Evolutionary conservation across 768 basidiomycete genomes (phyloP).

Genomic region (Lactifluus hygrophoroides): DNA sequence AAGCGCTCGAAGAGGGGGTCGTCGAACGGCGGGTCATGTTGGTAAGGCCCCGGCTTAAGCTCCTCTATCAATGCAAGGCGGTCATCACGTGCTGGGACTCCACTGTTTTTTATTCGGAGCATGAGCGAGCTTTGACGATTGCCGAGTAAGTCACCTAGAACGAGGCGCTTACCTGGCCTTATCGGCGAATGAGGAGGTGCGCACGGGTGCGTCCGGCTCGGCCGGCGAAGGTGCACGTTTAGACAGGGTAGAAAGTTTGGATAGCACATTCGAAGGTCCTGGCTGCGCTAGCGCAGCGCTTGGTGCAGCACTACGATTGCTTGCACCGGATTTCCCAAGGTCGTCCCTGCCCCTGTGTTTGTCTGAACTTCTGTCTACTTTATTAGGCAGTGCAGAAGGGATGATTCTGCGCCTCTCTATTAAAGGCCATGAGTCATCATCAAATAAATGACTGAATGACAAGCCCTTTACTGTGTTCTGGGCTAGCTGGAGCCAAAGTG

Average conservation of each 20-base stretch:
- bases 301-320: neutral
- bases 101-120: conserved; percentile 1
- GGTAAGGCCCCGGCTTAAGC: conserved; percentile 66
- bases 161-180: conserved; percentile 16
- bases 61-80: conserved; percentile 65
- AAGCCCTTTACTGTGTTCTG: conserved; percentile 54
- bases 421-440: neutral
- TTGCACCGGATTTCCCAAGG: neutral
- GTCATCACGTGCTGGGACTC: conserved; percentile 40
- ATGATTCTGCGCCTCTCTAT: conserved; percentile 40
- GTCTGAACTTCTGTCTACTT: neutral
- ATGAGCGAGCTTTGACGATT: neutral
- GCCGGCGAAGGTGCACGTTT: conserved; percentile 10
- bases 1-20: conserved; percentile 70
- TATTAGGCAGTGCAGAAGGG: neutral
- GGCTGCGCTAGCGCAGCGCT: conserved; percentile 25
- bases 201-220: neutral
- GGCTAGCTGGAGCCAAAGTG: conserved; percentile 46
- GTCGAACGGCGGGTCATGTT: conserved; percentile 59
- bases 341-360: neutral
- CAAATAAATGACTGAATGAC: neutral
- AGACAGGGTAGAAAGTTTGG: conserved; percentile 38
- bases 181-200: conserved; percentile 21
- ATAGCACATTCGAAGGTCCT: conserved; percentile 45
- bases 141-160: neutral